Conservation (phyloP, 169 alveolate genomes). For the Neospora caninum region DNA sequence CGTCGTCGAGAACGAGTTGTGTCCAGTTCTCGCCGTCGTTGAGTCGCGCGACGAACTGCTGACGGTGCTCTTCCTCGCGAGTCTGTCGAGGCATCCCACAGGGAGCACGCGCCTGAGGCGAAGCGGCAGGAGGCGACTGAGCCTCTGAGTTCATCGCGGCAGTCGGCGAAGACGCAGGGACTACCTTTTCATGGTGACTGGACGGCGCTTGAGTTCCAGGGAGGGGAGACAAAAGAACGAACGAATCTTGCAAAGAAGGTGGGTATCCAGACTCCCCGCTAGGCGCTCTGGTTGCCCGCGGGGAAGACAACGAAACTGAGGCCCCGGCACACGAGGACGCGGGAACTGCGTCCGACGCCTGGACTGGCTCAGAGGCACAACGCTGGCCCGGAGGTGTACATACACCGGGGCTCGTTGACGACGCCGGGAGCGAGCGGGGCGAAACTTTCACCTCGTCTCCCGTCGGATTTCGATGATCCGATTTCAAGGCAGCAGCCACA, state of each 20-base stretch:
- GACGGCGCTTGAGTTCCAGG: background rate
- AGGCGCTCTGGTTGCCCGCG: background rate
- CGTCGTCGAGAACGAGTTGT: constrained; percentile 12
- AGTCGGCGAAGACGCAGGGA: background rate
- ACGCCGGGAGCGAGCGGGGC: too few species aligned
- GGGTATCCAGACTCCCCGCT: background rate
- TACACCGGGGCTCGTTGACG: too few species aligned
- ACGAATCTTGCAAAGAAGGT: background rate
- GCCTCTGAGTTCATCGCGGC: background rate
- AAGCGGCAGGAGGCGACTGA: background rate
- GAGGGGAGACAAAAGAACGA: background rate
- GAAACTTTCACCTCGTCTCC: too few species aligned
- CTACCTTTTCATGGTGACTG: background rate
- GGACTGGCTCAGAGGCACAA: too few species aligned
- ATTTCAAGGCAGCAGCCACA: too few species aligned
- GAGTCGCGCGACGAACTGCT: background rate
- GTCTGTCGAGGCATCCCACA: background rate
- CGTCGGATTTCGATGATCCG: too few species aligned
- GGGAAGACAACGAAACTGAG: background rate
- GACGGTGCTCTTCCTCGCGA: background rate
- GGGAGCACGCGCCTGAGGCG: background rate
- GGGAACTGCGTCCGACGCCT: too few species aligned
- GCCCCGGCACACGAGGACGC: too few species aligned
- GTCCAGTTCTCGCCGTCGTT: background rate
- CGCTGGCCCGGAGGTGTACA: too few species aligned